Conservation (phyloP, 2,329 filamentous ascomycete species). For the Gremmenia infestans region DNA sequence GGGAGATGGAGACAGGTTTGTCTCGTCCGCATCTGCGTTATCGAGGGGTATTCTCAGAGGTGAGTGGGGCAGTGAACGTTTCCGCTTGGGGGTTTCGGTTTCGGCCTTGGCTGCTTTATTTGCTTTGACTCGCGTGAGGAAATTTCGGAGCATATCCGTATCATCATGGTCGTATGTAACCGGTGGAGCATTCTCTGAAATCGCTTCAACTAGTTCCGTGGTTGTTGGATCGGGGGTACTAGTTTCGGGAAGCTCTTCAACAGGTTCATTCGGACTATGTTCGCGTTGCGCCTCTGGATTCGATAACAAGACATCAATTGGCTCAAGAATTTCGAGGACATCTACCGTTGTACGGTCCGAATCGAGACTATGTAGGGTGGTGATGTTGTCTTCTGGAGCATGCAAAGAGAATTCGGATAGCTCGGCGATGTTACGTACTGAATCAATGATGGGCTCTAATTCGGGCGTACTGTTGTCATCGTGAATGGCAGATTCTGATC, state of each 20-base stretch:
- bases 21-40: slow-evolving; percentile 13
- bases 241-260: slow-evolving; percentile 5
- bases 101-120: slow-evolving; percentile 32
- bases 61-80: slow-evolving; percentile 29
- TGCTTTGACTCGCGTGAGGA: slow-evolving; percentile 33
- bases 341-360: slow-evolving; percentile 8
- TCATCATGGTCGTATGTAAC: slow-evolving; percentile 28
- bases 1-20: slow-evolving; percentile 18
- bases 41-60: slow-evolving; percentile 28
- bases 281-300: background rate
- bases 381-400: background rate
- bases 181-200: slow-evolving; percentile 9
- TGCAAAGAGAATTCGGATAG: background rate
- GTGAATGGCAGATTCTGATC: no score
- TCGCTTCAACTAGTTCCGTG: slow-evolving; percentile 9
- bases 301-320: background rate
- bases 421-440: no score
- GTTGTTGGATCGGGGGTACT: slow-evolving; percentile 12
- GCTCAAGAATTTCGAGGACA: slow-evolving; percentile 12
- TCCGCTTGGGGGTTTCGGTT: slow-evolving; percentile 21
- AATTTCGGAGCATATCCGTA: slow-evolving; percentile 34
- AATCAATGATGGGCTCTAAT: no score
- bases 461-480: no score
- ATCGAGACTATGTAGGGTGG: background rate
- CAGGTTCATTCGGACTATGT: slow-evolving; percentile 4